A percentile compares a stretch with the other conserved stretches of the same genome.
These are phyloP conservation scores for Quercus lobata DNA, from an alignment of 331 rosid genomes.

Conservation along the genomic window DNA sequence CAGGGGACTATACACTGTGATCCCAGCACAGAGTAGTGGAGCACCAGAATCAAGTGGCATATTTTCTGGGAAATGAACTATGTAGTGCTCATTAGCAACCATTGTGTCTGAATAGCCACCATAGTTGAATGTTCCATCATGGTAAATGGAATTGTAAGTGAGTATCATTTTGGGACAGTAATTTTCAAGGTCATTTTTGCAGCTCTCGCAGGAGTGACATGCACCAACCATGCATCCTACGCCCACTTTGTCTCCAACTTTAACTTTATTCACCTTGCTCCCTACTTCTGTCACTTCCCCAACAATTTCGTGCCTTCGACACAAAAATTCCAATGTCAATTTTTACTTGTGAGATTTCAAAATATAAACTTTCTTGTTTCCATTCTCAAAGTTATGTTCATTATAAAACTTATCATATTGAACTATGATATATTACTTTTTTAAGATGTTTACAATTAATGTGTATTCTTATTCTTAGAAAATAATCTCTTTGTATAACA, in stretches of 20 bases:
- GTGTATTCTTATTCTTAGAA: too few species aligned
- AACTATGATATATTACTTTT: too few species aligned
- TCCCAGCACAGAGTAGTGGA: conserved; percentile 47
- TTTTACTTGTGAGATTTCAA: too few species aligned
- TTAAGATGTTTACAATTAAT: too few species aligned
- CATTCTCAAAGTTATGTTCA: too few species aligned
- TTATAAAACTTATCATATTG: too few species aligned
- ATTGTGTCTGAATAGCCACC: conserved; percentile 25
- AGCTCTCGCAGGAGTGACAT: conserved; percentile 15
- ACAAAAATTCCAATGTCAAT: not conserved
- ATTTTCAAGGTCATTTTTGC: conserved; percentile 13
- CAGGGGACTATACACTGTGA: conserved; percentile 58
- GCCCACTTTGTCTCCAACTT: conserved; percentile 21
- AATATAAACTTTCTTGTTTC: too few species aligned
- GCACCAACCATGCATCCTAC: conserved; percentile 27
- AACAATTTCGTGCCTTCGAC: conserved; percentile 22
- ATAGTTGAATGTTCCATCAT: conserved; percentile 18
- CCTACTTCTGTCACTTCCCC: conserved; percentile 16
- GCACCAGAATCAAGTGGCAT: conserved; percentile 26
- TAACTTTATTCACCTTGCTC: conserved; percentile 10
- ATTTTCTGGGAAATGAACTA: not conserved
- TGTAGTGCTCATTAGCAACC: conserved; percentile 18
- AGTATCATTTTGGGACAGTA: conserved; percentile 11
- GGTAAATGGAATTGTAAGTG: conserved; percentile 4
- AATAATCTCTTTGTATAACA: too few species aligned